Evolutionary conservation across 1,284 basidiomycete genomes (phyloP).

Genomic region (Boletus chippewaensis): DNA sequence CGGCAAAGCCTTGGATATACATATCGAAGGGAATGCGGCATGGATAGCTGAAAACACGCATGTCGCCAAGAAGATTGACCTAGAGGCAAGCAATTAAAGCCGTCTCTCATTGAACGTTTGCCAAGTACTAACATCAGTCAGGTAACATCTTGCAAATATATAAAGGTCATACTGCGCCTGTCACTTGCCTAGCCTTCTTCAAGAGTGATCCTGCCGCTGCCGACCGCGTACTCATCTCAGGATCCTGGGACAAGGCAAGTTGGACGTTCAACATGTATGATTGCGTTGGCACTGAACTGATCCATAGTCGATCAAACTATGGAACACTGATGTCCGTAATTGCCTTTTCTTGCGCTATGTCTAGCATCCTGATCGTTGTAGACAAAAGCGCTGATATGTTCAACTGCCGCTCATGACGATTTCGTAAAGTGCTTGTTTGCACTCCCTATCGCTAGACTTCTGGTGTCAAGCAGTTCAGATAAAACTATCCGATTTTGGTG

Average conservation of each 20-base stretch:
- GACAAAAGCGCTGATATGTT: conserved; percentile 64
- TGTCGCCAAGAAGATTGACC: conserved; percentile 62
- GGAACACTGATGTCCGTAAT: conserved; percentile 64
- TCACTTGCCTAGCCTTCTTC: conserved; percentile 72
- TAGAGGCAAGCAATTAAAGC: conserved; percentile 50
- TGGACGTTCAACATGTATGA: not conserved
- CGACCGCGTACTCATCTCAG: conserved; percentile 62
- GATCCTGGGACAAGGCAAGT: conserved; percentile 83
- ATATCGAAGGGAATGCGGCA: conserved; percentile 56
- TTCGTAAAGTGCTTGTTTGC: conserved; percentile 81
- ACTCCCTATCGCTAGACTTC: conserved; percentile 54
- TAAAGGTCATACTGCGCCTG: conserved; percentile 80
- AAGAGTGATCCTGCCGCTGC: conserved; percentile 34
- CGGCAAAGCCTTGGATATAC: conserved; percentile 69
- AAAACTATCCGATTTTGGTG: conserved; percentile 86
- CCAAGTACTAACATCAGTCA: conserved; percentile 44
- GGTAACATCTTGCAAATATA: conserved; percentile 72
- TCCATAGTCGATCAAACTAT: conserved; percentile 69
- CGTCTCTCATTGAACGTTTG: conserved; percentile 6
- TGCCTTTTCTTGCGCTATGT: not conserved
- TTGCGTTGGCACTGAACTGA: conserved; percentile 1
- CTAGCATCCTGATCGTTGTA: conserved; percentile 31
- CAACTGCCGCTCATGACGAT: conserved; percentile 75
- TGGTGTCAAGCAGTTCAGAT: conserved; percentile 89
- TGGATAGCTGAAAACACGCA: conserved; percentile 87